A percentile compares a stretch with the other conserved stretches of the same genome.
phyloP scores from a whole-genome alignment of 768 basidiomycete genomes.

The Agaricus subrufescens region DNA sequence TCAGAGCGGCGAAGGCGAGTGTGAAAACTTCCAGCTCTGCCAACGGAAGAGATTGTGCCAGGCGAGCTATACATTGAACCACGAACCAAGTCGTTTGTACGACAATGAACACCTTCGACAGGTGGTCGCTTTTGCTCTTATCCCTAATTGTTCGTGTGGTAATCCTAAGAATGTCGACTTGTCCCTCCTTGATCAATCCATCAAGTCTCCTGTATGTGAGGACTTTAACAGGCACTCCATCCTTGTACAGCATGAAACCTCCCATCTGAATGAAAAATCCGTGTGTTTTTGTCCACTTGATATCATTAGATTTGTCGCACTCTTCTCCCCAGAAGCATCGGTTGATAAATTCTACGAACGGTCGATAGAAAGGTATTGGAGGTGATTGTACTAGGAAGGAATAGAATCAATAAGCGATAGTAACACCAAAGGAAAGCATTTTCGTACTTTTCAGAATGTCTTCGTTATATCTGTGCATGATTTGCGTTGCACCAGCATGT shows the following conservation, averaged over 20 bases:
- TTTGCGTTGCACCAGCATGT: conserved; percentile 1
- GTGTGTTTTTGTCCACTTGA: conserved; percentile 14
- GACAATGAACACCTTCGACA: conserved; percentile 18
- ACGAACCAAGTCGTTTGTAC: conserved; percentile 20
- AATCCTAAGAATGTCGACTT: conserved; percentile 11
- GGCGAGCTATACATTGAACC: conserved; percentile 1
- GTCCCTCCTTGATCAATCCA: neutral
- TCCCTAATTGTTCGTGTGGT: conserved; percentile 16
- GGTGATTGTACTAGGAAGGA: neutral
- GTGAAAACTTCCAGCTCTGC: conserved; percentile 2
- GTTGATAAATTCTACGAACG: neutral
- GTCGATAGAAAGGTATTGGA: neutral
- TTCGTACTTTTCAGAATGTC: neutral
- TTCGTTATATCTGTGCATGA: neutral
- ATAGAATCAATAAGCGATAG: neutral
- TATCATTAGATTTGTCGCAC: too few species aligned
- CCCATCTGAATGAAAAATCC: conserved; percentile 12
- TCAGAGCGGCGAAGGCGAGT: neutral
- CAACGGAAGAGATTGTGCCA: neutral
- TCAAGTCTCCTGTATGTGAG: conserved; percentile 7
- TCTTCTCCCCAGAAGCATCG: neutral
- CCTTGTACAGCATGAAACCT: conserved; percentile 10
- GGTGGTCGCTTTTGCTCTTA: conserved; percentile 21
- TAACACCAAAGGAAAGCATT: too few species aligned
- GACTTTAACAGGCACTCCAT: neutral